Evolutionary conservation across 2,329 filamentous ascomycete genomes (phyloP), one percentile per base, ranked within the genome.

Genomic region (Colletotrichum liriopes): DNA sequence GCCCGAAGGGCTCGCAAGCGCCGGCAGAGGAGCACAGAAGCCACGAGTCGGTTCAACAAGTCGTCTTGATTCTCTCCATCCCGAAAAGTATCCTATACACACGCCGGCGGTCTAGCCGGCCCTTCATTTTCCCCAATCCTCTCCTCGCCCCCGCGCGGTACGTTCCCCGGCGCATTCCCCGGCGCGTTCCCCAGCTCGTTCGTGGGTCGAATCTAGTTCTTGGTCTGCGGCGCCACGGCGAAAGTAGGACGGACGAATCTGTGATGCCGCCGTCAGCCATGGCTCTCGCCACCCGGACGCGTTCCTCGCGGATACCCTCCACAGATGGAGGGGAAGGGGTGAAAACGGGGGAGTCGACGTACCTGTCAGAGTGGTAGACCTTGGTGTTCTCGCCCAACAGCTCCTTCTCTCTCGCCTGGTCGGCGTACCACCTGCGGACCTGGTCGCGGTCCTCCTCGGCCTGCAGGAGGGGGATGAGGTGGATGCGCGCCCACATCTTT

Each of bases 401-500:
- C 84, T 95, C 93, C 89, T 95, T 94, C 90, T 98, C 96, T 76
- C 96, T 90, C 76, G 91, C 92, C 89, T 94, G 91, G 83, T 97
- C 94, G 71, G 96, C 96, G 76, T 93, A 89, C 83, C 96, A 90
- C 80, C 96, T 89, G 76, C 96, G 90, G 75, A 98, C 95, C 82
- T 96, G 93, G 85, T 99, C 96, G 73, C 96, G 93, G 86, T 99
- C 96, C 84, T 98, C 95, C 82, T 99, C 96, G 68, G 96, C 96
- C 83, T 98, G 96, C 75, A 99, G 91, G 75, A 98, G 86, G 71
- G 96, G 96, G 79, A 96, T 96, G 75, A 99, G 89, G 85, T 98
- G 91, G 84, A 99, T 97, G 81, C 96, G 93, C 74, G 94, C 91
- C 96, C 96, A 99, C 91, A 98, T 96, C 88, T 98, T 99, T 82